Evolutionary conservation across 2,329 filamentous ascomycete genomes (phyloP).

Genomic region (Fusarium beomiforme): DNA sequence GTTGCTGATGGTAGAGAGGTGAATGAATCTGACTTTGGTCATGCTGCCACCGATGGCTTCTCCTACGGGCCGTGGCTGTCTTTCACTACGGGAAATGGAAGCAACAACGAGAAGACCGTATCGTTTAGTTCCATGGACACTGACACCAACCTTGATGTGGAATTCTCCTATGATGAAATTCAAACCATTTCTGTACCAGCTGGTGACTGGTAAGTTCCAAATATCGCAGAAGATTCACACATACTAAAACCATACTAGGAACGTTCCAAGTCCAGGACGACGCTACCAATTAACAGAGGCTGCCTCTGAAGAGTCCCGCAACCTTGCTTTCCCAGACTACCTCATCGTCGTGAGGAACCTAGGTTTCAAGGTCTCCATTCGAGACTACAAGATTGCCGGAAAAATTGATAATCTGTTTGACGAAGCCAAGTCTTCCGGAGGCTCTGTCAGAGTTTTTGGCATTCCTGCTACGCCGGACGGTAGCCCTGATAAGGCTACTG

Average conservation of each 20-base stretch:
- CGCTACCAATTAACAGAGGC: conserved; percentile 16
- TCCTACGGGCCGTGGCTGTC: conserved; percentile 30
- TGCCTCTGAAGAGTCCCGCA: conserved; percentile 29
- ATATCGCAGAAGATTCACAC: accelerated
- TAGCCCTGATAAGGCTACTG: conserved; percentile 18
- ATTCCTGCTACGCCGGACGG: conserved; percentile 32
- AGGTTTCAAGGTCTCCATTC: conserved; percentile 25
- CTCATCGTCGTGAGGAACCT: conserved; percentile 29
- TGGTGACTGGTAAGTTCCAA: conserved; percentile 13
- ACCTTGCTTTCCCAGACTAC: conserved; percentile 33
- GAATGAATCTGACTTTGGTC: conserved; percentile 31
- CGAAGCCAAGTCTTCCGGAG: conserved; percentile 10
- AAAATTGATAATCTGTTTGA: conserved; percentile 21
- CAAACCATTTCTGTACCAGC: conserved; percentile 25
- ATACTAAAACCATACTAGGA: conserved; percentile 9
- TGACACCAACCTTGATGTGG: conserved; percentile 22
- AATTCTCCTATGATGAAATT: conserved; percentile 35
- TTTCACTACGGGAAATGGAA: conserved; percentile 8
- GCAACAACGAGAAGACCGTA: neutral
- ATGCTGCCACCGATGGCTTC: conserved; percentile 23
- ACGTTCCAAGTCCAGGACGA: conserved; percentile 30
- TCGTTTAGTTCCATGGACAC: conserved; percentile 14
- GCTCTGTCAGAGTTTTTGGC: conserved; percentile 26
- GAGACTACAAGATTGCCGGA: neutral
- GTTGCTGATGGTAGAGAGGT: conserved; percentile 22